Base-by-base conservation (phyloP, 495 filamentous ascomycete species). In the Friedmanniomyces simplex region DNA sequence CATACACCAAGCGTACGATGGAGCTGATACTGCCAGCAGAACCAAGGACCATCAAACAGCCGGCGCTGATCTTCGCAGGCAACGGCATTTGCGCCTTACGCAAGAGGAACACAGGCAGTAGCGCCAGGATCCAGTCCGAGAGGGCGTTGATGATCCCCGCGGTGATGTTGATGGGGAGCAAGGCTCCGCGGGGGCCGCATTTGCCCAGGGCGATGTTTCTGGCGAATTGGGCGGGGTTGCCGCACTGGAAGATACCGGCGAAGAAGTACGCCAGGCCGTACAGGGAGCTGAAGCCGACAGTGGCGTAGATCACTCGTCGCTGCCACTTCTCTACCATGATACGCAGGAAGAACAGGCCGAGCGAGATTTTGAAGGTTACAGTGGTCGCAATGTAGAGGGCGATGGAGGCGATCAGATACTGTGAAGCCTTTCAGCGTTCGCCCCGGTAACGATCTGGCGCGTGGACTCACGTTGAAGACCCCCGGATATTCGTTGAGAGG, bases 261-360 rank as follows among this genome's bases (percentile, higher is more conserved):
- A 69, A 70, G 54, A 69, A 60, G 30, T 50, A 65, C 20, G 49
- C 34, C 25, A 58, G 8, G 20, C 63, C 61, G 26, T 57, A 65
- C 7, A 67, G 1, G 4, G 63, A 60, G 22, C 39, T 61, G 37
- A 68, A 24, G 12, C 42, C 51, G 11, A 70, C 52, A 21, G 63
- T 47, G 18, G 54, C 54, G 49, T 59, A 68, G 51, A 72, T 65
- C 13, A 56, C 32, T 10, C 28, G 37, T 4, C 53, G 50, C 30
- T 72, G 69, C 65, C 63, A 70, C 28, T 5, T 46, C 30, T 56
- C 61, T 21, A 69, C 55, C 11, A 70, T 54, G 13, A 72, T 63
- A 0, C 69, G 64, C 4, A 68, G 52, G 43, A 69, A 66, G 59
- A 70, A 69, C 14, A 70, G 60, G 13, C 63, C 69, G n/a, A 72